Evolutionary conservation across 345 rosid genomes (phyloP).

Genomic region (Eucalyptus tenuipes): DNA sequence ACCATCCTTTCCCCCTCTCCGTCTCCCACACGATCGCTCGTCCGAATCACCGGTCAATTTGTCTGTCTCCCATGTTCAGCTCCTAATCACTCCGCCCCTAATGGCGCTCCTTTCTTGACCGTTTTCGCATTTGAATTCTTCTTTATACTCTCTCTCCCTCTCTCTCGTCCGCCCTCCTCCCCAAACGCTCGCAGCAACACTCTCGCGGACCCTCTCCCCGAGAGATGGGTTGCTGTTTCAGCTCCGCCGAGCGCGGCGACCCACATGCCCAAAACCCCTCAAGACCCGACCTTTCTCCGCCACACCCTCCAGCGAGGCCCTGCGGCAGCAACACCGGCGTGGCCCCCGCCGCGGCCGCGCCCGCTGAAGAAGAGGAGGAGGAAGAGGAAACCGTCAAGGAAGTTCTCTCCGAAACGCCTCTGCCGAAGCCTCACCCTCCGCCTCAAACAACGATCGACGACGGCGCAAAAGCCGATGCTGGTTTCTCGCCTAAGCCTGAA

Average conservation of each 20-base stretch:
- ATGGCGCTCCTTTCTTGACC: background rate
- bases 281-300: background rate
- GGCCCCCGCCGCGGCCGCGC: background rate
- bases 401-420: constrained; percentile 3
- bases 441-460: background rate
- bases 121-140: background rate
- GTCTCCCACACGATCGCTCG: background rate
- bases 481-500: background rate
- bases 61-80: background rate
- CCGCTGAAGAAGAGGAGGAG: background rate
- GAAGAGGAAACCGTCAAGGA: constrained; percentile 1
- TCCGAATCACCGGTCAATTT: background rate
- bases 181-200: background rate
- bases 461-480: background rate
- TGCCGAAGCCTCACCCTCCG: background rate
- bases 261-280: background rate
- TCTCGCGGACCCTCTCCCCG: background rate
- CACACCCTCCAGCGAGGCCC: background rate
- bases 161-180: background rate
- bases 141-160: background rate
- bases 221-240: constrained; percentile 45
- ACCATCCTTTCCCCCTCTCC: background rate
- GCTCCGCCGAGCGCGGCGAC: constrained; percentile 14
- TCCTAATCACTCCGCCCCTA: background rate
- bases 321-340: background rate